Base-by-base conservation (phyloP, 306 rosid genomes). In the Echinosophora koreensis region DNA sequence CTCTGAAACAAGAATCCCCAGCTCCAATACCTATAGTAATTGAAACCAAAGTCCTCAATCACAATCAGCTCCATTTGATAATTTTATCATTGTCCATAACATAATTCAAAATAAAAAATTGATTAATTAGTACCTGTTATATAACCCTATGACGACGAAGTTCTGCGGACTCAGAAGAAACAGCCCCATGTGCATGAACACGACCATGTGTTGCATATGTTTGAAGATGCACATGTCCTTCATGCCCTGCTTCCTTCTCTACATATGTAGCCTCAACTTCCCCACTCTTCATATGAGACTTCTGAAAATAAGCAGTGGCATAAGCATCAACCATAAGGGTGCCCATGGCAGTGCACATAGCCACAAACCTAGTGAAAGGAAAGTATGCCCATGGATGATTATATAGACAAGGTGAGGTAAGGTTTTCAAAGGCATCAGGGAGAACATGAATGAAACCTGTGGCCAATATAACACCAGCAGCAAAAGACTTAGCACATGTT, bases 361-460 rank as follows among this genome's bases (percentile, higher is more conserved):
- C 97, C 8, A 92, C 93, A 2, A 94, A 94, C 0, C 98, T 97
- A 0, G 98, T 89, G 47, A 94, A 91, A 0, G 98, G 94, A 62
- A 94, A 94, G 0, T 84, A 85, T 0, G 67, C 73, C 96, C 94
- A 92, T 0, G 93, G 93, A 57, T 88, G 73, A 11, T 89, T 76
- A 0, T 60, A 71, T 8, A 92, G 14, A n/a, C 88, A 59, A 0
- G 96, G 85, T 0, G 89, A 84, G 0, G 89, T 85, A 2, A 94
- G 71, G 3, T 11, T 82, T 0, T 81, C 86, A 35, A 87, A 94
- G 0, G 94, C 97, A n/a, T 91, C 96, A 0, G 97, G 97, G 4
- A 91, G 79, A 1, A 94, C 89, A 2, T 94, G 98, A 32, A 94
- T 90, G 73, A 94, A 94, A 0, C 93, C 96, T 0, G 96, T 94